A percentile compares a stretch with the other conserved stretches of the same genome.
Evolutionary conservation across 352 stramenopile species (phyloP).

Genomic region (Peronospora belbahrii): DNA sequence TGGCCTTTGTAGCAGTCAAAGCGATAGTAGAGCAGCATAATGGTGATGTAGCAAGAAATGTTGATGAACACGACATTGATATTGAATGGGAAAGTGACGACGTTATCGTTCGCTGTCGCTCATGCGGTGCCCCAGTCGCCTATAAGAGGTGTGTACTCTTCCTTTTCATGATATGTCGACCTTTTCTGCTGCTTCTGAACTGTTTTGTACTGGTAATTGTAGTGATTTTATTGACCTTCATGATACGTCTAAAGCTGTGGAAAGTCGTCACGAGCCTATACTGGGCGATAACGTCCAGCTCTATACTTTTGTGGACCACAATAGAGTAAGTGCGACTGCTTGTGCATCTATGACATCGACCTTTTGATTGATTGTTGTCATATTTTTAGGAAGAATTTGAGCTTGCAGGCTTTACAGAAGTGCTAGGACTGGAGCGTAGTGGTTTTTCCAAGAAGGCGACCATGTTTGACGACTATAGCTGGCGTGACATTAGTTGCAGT

Average conservation of each 20-base stretch:
- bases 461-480: slow-evolving; percentile 82
- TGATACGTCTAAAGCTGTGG: slow-evolving; percentile 69
- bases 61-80: slow-evolving; percentile 11
- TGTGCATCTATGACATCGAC: neutral
- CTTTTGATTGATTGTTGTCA: neutral
- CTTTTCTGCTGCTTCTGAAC: slow-evolving; percentile 1
- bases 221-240: slow-evolving; percentile 69
- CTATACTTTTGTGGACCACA: slow-evolving; percentile 75
- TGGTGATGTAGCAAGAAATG: slow-evolving; percentile 1
- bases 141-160: slow-evolving; percentile 41
- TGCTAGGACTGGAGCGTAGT: slow-evolving; percentile 49
- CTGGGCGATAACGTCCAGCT: slow-evolving; percentile 47
- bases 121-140: slow-evolving; percentile 62
- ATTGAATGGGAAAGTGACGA: slow-evolving; percentile 25
- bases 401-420: slow-evolving; percentile 58
- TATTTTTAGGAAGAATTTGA: slow-evolving; percentile 62
- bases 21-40: slow-evolving; percentile 4
- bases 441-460: slow-evolving; percentile 63
- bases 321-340: slow-evolving; percentile 27
- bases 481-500: slow-evolving; percentile 60
- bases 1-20: slow-evolving; percentile 4
- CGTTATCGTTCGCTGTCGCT: slow-evolving; percentile 61
- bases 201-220: slow-evolving; percentile 2
- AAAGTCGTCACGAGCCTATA: slow-evolving; percentile 34
- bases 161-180: neutral